Evolutionary conservation across 108 stramenopile species (phyloP).

Genomic region (Fragilaria crotonensis): DNA sequence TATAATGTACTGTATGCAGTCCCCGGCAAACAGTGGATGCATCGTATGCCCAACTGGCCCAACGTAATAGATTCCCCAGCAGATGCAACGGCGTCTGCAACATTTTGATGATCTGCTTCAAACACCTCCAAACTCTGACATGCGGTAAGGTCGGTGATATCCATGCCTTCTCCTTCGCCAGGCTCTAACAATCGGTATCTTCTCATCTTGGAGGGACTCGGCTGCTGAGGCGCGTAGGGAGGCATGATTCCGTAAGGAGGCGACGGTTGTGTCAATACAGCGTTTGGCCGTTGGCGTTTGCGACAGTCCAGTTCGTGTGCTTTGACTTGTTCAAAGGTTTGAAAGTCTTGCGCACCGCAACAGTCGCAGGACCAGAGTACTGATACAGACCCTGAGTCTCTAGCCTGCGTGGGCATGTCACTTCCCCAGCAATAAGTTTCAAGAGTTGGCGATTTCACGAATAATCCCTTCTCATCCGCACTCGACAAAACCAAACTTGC

Average conservation of each 20-base stretch:
- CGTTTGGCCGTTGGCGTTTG: constrained; percentile 4
- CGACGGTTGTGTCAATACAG: constrained; percentile 3
- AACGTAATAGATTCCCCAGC: constrained; percentile 1
- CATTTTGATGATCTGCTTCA: constrained; percentile 23
- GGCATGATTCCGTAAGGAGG: constrained; percentile 1
- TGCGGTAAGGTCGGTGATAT: constrained; percentile 12
- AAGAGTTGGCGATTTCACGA: too few species aligned
- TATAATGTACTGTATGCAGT: constrained; percentile 9
- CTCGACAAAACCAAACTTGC: too few species aligned
- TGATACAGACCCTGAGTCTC: not conserved
- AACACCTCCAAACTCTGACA: constrained; percentile 35
- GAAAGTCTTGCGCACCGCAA: constrained; percentile 22
- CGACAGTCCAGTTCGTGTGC: constrained; percentile 29
- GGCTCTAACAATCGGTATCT: constrained; percentile 11
- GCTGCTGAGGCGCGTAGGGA: not conserved
- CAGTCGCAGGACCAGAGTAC: constrained; percentile 42
- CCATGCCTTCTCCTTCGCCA: not conserved
- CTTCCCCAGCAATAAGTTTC: too few species aligned
- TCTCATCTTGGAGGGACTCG: not conserved
- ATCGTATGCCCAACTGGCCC: constrained; percentile 38
- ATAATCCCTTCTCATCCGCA: too few species aligned
- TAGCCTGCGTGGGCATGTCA: not conserved
- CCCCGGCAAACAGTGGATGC: constrained; percentile 26
- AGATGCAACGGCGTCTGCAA: constrained; percentile 13
- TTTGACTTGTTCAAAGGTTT: constrained; percentile 36